Conservation (phyloP, 1,284 basidiomycete genomes). For the Marasmius sp. region DNA sequence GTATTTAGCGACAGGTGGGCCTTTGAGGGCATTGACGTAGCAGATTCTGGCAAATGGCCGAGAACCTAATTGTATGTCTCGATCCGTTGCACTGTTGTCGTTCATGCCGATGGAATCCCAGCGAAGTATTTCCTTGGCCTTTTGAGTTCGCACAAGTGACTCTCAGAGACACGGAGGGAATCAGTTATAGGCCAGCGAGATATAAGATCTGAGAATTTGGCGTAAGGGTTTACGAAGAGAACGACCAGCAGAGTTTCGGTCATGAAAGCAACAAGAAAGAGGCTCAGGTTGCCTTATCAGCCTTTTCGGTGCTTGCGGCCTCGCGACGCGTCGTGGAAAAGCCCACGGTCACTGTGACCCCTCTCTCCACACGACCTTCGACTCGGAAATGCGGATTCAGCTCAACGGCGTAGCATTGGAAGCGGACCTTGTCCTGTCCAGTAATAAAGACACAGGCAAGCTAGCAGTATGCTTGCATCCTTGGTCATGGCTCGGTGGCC, state of each 20-base stretch:
- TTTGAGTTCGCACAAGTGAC: slow-evolving; percentile 61
- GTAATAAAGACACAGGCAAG: slow-evolving; percentile 23
- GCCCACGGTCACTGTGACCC: no score
- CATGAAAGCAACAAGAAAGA: slow-evolving; percentile 34
- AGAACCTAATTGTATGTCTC: slow-evolving; percentile 66
- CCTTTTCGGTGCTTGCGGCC: no score
- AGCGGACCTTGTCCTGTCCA: no score
- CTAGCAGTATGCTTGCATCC: slow-evolving; percentile 72
- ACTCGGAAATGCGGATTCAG: no score
- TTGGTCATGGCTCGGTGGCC: slow-evolving; percentile 78
- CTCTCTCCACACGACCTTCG: no score
- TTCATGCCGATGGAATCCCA: slow-evolving; percentile 40
- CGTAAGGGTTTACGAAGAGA: slow-evolving; percentile 73
- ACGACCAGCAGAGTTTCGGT: slow-evolving; percentile 73
- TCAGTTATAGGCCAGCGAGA: slow-evolving; percentile 85
- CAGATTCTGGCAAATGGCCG: slow-evolving; percentile 79
- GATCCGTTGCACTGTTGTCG: slow-evolving; percentile 25
- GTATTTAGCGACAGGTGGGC: slow-evolving; percentile 90
- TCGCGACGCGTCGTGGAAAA: no score
- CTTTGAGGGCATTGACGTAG: slow-evolving; percentile 80
- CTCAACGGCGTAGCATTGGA: no score
- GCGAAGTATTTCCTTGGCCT: slow-evolving; percentile 23
- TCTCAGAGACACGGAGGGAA: slow-evolving; percentile 56
- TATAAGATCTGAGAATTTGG: slow-evolving; percentile 71
- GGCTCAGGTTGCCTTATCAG: no score